phyloP scores from a whole-genome alignment of 139 green algal species.

The Desmodesmus armatus region DNA sequence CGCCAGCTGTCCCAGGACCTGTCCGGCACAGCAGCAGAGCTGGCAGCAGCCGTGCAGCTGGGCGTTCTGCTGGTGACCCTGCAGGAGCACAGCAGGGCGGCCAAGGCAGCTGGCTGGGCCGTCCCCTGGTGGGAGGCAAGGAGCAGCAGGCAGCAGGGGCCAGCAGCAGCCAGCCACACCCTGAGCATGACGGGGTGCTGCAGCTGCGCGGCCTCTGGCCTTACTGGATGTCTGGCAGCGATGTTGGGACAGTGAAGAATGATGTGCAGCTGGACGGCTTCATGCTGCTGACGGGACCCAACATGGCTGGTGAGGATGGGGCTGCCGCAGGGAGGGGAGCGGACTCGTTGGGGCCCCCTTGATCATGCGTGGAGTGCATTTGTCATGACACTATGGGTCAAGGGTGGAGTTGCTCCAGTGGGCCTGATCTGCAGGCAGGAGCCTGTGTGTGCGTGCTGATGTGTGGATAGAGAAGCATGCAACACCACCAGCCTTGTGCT shows the following conservation, averaged over 20 bases:
- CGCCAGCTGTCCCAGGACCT: neutral
- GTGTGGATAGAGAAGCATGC: too few relatives aligned
- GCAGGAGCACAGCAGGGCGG: neutral
- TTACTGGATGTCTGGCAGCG: slow-evolving; percentile 82
- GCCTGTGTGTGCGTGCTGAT: too few relatives aligned
- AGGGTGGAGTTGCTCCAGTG: too few relatives aligned
- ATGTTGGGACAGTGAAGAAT: slow-evolving; percentile 56
- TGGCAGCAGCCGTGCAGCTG: slow-evolving; percentile 27
- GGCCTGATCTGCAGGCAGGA: too few relatives aligned
- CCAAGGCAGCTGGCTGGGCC: neutral
- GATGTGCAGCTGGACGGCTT: slow-evolving; percentile 67
- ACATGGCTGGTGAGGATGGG: slow-evolving; percentile 83
- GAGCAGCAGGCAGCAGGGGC: slow-evolving; percentile 20
- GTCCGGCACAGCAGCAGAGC: neutral
- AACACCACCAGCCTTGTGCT: too few relatives aligned
- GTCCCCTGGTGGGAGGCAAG: neutral
- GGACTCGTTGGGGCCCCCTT: too few relatives aligned
- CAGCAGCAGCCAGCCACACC: neutral
- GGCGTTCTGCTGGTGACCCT: slow-evolving; percentile 7
- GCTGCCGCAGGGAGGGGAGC: too few relatives aligned
- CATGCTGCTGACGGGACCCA: slow-evolving; percentile 89
- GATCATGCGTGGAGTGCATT: too few relatives aligned
- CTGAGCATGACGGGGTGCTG: slow-evolving; percentile 18
- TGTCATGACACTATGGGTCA: too few relatives aligned
- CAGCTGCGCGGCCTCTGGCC: slow-evolving; percentile 73